Evolutionary conservation across 768 basidiomycete species (phyloP), one percentile per base, ranked within the genome.

Genomic region (Tremella yokohamensis): DNA sequence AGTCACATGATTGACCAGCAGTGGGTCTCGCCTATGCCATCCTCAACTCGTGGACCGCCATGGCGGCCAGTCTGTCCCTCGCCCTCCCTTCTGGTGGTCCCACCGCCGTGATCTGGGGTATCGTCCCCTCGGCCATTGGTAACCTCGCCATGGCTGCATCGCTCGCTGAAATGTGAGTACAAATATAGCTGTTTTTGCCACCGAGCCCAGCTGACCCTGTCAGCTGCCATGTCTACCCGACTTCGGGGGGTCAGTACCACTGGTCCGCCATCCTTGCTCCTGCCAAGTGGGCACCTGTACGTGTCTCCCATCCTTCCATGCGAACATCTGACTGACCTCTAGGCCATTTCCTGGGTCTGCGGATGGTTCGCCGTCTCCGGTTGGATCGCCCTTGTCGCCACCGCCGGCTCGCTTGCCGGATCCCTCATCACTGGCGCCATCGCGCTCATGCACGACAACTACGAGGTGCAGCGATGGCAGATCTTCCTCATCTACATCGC

Each of bases 331-430:
- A 15, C 18, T 56, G 22, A 52, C 40, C 47, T 20, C 16, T 45
- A 62, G 62, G 61, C 64, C n/a, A 65, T 68, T 37, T 69, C 65
- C 39, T 71, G 63, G 62, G 53, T 68, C 40, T 64, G 64, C 40
- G 72, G 72, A 1, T 74, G 69, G 72, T 62, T 74, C 57, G 62
- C 69, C 11, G 64, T 65, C 6, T 58, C 71, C 1, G 71, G 71
- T 7, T 73, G 71, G 71, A 59, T 68, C 54, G 62, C 69, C 16
- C 58, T 73, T 4, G 64, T 62, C 29, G 72, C 72, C 1, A 74
- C 72, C 4, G 65, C 67, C 13, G 58, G 60, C 8, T 71, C 66
- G 13, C 66, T 74, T 24, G 69, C 65, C 12, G 65, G 68, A 22
- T 44, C 44, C 1, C 55, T 71, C 15, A 66, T 68, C 54, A 67